phyloP scores from a whole-genome alignment of 495 filamentous ascomycete species.

The Talaromyces adpressus region DNA sequence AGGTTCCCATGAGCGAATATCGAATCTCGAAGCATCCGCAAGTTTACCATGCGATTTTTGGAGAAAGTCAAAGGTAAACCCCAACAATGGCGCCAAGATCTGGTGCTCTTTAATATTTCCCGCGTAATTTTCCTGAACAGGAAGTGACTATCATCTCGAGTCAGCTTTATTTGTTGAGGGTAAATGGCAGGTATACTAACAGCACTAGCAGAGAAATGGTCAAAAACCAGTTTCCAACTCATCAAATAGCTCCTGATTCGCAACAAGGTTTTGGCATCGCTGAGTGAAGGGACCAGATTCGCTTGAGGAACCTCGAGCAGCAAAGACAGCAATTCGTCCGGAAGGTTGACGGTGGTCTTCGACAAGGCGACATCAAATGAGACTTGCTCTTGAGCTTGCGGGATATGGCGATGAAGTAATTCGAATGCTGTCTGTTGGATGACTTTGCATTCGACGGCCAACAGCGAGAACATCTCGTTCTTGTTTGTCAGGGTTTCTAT shows the following conservation, averaged over 20 bases:
- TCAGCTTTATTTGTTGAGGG: conserved; percentile 5
- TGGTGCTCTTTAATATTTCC: conserved; percentile 67
- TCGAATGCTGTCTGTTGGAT: conserved; percentile 78
- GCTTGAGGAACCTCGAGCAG: conserved; percentile 45
- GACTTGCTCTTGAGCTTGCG: conserved; percentile 68
- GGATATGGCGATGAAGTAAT: conserved; percentile 71
- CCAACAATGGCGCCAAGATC: conserved; percentile 60
- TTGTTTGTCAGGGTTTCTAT: conserved; percentile 47
- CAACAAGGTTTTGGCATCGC: conserved; percentile 34
- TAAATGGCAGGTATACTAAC: conserved; percentile 29
- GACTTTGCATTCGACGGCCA: conserved; percentile 66
- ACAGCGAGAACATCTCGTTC: conserved; percentile 57
- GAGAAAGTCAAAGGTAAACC: conserved; percentile 77
- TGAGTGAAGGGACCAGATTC: conserved; percentile 39
- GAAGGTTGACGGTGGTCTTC: conserved; percentile 58
- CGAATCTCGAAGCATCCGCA: conserved; percentile 58
- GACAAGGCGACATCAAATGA: conserved; percentile 76
- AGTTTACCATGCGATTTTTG: conserved; percentile 62
- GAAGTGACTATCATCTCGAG: conserved; percentile 48
- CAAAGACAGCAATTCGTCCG: conserved; percentile 63
- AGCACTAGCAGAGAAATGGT: conserved; percentile 67
- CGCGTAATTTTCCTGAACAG: conserved; percentile 72
- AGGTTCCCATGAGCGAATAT: conserved; percentile 63
- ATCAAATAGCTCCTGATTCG: conserved; percentile 69
- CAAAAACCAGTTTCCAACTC: conserved; percentile 86